Evolutionary conservation across 805 yeast genomes (phyloP).

Genomic region (Debaryomyces hansenii): DNA sequence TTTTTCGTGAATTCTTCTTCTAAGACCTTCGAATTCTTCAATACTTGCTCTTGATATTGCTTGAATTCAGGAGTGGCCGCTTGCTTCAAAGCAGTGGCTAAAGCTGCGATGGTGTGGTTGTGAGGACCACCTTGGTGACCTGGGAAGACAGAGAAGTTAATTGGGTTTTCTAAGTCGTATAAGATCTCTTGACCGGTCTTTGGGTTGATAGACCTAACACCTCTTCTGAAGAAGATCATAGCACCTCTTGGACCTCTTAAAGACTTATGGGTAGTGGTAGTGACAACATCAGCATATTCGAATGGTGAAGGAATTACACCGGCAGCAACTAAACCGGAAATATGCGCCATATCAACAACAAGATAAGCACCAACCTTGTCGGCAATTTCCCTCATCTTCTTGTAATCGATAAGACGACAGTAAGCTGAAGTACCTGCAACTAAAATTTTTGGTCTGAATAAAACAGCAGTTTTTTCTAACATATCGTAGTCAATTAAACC

Average conservation of each 20-base stretch:
- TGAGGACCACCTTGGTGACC: conserved; percentile 99
- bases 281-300: conserved; percentile 90
- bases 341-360: conserved; percentile 96
- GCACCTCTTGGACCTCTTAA: conserved; percentile 99
- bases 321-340: conserved; percentile 93
- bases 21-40: conserved; percentile 76
- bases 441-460: conserved; percentile 91
- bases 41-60: conserved; percentile 79
- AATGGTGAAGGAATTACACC: conserved; percentile 93
- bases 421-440: conserved; percentile 98
- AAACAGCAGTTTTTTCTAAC: conserved; percentile 74
- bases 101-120: conserved; percentile 94
- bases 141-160: conserved; percentile 97
- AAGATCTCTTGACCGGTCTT: conserved; percentile 83
- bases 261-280: conserved; percentile 97
- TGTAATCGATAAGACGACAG: conserved; percentile 86
- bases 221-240: conserved; percentile 95
- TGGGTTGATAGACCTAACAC: conserved; percentile 72
- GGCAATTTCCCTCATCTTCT: conserved; percentile 86
- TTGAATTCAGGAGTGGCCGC: conserved; percentile 86
- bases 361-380: conserved; percentile 92
- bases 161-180: conserved; percentile 86
- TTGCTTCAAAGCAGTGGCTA: conserved; percentile 93
- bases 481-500: conserved; percentile 92
- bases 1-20: conserved; percentile 62